Evolutionary conservation across 1,139 yeast species (phyloP).

Genomic region (Taphrina populina): DNA sequence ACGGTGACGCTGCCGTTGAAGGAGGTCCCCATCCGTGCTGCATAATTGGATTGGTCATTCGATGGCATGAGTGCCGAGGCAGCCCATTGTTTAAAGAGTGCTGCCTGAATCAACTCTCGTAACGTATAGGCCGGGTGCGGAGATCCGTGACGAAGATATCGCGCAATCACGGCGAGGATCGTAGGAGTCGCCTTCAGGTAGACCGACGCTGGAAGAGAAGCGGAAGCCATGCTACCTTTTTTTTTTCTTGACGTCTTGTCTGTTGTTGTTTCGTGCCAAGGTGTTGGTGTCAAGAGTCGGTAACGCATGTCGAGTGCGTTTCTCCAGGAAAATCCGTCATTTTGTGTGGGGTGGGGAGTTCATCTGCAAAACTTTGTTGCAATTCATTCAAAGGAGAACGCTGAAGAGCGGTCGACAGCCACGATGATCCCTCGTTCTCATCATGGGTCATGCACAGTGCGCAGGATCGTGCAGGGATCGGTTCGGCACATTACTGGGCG

Average conservation of each 20-base stretch:
- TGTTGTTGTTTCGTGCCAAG: too few relatives aligned
- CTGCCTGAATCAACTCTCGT: constrained; percentile 8
- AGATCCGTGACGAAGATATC: constrained; percentile 4
- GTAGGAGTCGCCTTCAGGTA: constrained; percentile 9
- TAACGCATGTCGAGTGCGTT: too few relatives aligned
- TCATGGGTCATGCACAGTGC: too few relatives aligned
- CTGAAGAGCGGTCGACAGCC: too few relatives aligned
- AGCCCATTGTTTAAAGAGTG: constrained; percentile 8
- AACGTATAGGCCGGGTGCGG: constrained; percentile 7
- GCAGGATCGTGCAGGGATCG: too few relatives aligned
- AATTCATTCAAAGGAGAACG: too few relatives aligned
- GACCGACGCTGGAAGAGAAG: neutral
- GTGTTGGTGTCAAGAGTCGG: too few relatives aligned
- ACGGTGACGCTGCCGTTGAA: constrained; percentile 3
- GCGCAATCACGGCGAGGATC: constrained; percentile 6
- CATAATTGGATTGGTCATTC: neutral
- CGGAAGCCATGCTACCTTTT: constrained; percentile 1
- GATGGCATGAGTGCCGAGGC: neutral
- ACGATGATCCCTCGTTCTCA: too few relatives aligned
- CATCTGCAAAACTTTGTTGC: too few relatives aligned
- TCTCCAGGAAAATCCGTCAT: too few relatives aligned
- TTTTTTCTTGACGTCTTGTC: too few relatives aligned
- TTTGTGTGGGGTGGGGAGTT: too few relatives aligned
- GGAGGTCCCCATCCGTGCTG: neutral
- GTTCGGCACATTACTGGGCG: constrained; percentile 6